A percentile compares a stretch with the other conserved stretches of the same genome.
Evolutionary conservation across 768 basidiomycete genomes (phyloP).

Genomic region (Serpula lacrymans): DNA sequence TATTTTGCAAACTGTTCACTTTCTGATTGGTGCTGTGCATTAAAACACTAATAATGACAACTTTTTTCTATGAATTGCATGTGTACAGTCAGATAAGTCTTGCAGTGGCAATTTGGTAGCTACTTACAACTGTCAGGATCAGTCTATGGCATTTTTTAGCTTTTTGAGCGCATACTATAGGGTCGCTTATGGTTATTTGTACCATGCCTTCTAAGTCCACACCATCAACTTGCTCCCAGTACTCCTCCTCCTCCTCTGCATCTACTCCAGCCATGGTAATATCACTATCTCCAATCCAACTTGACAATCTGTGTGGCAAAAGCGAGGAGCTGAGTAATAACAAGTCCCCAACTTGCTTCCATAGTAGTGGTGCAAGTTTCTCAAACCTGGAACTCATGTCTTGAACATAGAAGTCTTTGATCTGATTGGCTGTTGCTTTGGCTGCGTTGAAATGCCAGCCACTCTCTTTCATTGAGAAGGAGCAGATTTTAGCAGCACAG

Average conservation of each 20-base stretch:
- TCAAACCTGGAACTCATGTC: conserved; percentile 7
- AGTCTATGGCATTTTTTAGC: too few relatives aligned
- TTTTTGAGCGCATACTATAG: too few relatives aligned
- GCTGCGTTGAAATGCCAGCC: conserved; percentile 10
- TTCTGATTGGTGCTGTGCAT: conserved; percentile 1
- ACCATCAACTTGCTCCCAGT: conserved; percentile 7
- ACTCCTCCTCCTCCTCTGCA: neutral
- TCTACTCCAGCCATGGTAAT: neutral
- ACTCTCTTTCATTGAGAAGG: too few relatives aligned
- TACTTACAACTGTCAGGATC: too few relatives aligned
- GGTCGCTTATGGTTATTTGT: too few relatives aligned
- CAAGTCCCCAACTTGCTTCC: conserved; percentile 8
- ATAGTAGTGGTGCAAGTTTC: conserved; percentile 6
- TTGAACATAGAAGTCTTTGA: conserved; percentile 12
- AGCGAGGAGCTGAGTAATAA: too few relatives aligned
- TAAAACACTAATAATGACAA: neutral
- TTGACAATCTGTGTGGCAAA: too few relatives aligned
- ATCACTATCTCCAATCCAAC: neutral
- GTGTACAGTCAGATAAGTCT: too few relatives aligned
- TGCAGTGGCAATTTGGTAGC: too few relatives aligned
- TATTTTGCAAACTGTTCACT: conserved; percentile 19
- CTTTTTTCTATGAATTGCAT: too few relatives aligned
- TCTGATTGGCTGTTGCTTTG: conserved; percentile 1
- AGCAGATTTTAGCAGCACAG: too few relatives aligned
- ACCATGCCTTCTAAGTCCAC: conserved; percentile 3